A percentile compares a stretch with the other conserved stretches of the same genome.
These are phyloP conservation scores for Xylariaceae sp. DNA, from an alignment of 2,329 filamentous ascomycete genomes.

Conservation along the genomic window DNA sequence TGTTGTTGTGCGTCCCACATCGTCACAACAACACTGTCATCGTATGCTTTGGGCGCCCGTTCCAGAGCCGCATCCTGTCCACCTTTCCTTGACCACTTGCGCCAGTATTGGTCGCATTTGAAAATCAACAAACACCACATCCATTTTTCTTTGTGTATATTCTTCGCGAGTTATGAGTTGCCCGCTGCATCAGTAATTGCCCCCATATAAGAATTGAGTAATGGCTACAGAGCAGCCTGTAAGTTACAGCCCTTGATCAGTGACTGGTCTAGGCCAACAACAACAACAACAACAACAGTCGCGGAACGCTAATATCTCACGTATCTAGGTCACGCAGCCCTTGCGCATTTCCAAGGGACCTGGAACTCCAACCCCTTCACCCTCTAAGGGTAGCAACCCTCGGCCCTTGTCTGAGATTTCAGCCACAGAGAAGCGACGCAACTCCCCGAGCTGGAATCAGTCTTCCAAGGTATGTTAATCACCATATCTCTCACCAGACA, in stretches of 20 bases:
- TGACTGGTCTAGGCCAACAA: conserved; percentile 3
- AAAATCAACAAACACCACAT: conserved; percentile 5
- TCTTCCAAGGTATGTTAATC: conserved; percentile 57
- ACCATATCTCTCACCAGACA: conserved; percentile 12
- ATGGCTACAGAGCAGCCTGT: conserved; percentile 29
- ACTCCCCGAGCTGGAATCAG: conserved; percentile 89
- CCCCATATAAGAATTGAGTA: conserved; percentile 15
- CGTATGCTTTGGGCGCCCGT: not conserved
- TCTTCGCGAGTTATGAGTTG: conserved; percentile 21
- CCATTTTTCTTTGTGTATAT: conserved; percentile 10
- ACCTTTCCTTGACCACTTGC: too few species aligned
- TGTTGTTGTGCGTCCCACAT: too few species aligned
- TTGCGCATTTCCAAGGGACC: conserved; percentile 71
- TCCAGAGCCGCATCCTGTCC: too few species aligned
- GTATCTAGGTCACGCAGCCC: conserved; percentile 49
- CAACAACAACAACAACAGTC: not conserved
- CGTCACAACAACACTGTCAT: too few species aligned
- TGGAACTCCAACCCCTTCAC: conserved; percentile 52
- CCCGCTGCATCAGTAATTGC: conserved; percentile 15
- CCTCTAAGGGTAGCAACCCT: conserved; percentile 59
- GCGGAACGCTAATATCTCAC: not conserved
- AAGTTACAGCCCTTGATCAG: conserved; percentile 16
- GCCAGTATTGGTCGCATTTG: conserved; percentile 3
- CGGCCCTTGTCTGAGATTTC: conserved; percentile 86
- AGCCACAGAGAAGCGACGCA: conserved; percentile 78